A percentile compares a stretch with the other conserved stretches of the same genome.
These are phyloP conservation scores for Ogataea corticis DNA, from an alignment of 805 yeast species.

Conservation along the genomic window DNA sequence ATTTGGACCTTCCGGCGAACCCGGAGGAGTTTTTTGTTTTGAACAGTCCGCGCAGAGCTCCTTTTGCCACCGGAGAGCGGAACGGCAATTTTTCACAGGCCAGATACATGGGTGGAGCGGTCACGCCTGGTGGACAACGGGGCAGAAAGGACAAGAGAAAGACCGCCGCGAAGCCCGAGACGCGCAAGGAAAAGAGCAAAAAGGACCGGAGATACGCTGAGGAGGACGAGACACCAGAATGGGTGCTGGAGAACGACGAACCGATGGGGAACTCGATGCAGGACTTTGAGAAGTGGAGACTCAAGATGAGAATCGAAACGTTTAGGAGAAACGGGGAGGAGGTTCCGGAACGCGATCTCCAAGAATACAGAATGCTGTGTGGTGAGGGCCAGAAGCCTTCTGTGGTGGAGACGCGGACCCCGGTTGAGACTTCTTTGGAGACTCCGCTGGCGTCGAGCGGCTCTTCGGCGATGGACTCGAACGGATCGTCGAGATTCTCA, in stretches of 20 bases:
- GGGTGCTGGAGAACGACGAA: constrained; percentile 40
- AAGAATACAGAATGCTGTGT: constrained; percentile 22
- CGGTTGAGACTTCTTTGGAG: background rate
- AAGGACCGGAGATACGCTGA: constrained; percentile 12
- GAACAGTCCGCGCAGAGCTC: constrained; percentile 35
- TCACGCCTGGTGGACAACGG: constrained; percentile 10
- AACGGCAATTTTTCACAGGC: constrained; percentile 5
- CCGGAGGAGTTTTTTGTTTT: constrained; percentile 16
- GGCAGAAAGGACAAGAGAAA: constrained; percentile 22
- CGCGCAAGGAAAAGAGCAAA: constrained; percentile 13
- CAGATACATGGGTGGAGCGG: constrained; percentile 9
- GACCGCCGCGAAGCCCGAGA: constrained; percentile 10
- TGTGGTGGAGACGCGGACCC: background rate
- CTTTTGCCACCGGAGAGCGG: constrained; percentile 23
- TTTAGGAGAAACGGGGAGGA: constrained; percentile 46
- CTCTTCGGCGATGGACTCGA: constrained; percentile 7
- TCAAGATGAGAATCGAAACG: constrained; percentile 52
- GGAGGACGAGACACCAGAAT: constrained; percentile 38
- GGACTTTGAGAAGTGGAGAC: constrained; percentile 62
- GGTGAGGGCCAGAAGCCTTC: constrained; percentile 2
- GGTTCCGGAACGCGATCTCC: constrained; percentile 29
- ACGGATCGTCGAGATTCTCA: constrained; percentile 26
- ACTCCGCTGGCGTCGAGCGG: background rate
- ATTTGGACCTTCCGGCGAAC: constrained; percentile 45
- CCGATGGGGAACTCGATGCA: constrained; percentile 51